These are phyloP conservation scores for Rhizomucor miehei DNA, from an alignment of 371 early-diverging fungal genomes.

Conservation along the genomic window DNA sequence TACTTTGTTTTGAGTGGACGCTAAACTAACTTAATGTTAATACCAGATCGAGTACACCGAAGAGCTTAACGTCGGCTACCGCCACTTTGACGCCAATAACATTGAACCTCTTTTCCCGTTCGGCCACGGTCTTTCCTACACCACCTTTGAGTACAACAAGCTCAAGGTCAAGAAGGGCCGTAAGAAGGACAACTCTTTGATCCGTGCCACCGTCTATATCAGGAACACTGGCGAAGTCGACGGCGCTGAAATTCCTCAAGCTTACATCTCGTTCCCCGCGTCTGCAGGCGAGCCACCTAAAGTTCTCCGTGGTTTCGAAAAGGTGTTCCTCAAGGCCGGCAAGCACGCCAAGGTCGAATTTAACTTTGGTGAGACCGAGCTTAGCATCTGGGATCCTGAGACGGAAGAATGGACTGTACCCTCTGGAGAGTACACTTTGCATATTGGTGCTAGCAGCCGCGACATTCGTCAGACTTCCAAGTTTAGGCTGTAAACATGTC, in stretches of 20 bases:
- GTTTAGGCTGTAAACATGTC: constrained; percentile 12
- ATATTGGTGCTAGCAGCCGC: constrained; percentile 42
- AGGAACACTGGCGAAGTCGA: constrained; percentile 39
- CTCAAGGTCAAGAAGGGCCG: background rate
- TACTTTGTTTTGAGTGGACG: background rate
- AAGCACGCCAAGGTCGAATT: constrained; percentile 21
- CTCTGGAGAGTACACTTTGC: constrained; percentile 29
- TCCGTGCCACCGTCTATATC: constrained; percentile 23
- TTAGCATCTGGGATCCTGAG: constrained; percentile 35
- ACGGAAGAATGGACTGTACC: constrained; percentile 28
- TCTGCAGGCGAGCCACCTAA: constrained; percentile 35
- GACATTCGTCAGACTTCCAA: constrained; percentile 30
- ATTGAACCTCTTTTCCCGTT: constrained; percentile 50
- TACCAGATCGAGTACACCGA: constrained; percentile 46
- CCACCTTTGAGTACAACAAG: constrained; percentile 39
- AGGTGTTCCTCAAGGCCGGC: constrained; percentile 24
- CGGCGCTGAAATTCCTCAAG: constrained; percentile 53
- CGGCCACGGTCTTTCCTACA: constrained; percentile 58
- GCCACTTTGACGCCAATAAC: constrained; percentile 37
- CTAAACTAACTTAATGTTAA: background rate
- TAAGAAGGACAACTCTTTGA: background rate
- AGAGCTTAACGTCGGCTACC: constrained; percentile 49
- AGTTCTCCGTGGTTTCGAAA: constrained; percentile 44
- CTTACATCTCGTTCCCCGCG: constrained; percentile 42
- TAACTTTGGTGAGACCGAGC: constrained; percentile 13